Conservation (phyloP, 805 yeast genomes). For the Sungouiella blattae region DNA sequence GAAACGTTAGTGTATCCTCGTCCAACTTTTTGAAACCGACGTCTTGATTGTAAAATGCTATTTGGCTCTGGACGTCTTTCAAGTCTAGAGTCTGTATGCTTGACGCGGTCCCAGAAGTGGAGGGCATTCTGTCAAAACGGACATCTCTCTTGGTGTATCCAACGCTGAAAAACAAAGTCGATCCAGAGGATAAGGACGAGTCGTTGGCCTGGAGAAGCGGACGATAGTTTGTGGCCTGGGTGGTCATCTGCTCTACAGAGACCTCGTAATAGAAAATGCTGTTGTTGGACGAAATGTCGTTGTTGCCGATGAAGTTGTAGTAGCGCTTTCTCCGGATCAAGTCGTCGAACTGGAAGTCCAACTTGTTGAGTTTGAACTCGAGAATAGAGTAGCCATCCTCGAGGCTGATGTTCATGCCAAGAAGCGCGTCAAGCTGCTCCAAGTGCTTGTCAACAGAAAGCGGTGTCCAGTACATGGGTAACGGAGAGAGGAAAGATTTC, state of each 20-base stretch:
- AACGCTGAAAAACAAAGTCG: slow-evolving; percentile 28
- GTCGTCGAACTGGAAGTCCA: background rate
- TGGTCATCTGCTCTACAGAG: slow-evolving; percentile 31
- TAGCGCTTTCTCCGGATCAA: slow-evolving; percentile 15
- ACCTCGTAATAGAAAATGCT: slow-evolving; percentile 43
- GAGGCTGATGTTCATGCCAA: slow-evolving; percentile 23
- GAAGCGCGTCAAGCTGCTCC: slow-evolving; percentile 18
- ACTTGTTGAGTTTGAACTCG: slow-evolving; percentile 15
- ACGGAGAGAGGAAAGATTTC: slow-evolving; percentile 24
- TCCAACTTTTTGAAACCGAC: slow-evolving; percentile 7
- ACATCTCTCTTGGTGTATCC: slow-evolving; percentile 33
- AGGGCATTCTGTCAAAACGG: slow-evolving; percentile 17
- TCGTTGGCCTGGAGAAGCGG: slow-evolving; percentile 35
- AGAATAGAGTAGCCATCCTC: slow-evolving; percentile 30
- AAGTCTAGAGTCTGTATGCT: slow-evolving; percentile 24
- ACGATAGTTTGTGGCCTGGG: slow-evolving; percentile 27
- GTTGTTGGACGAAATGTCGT: slow-evolving; percentile 26
- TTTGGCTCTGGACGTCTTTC: slow-evolving; percentile 25
- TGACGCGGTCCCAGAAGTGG: slow-evolving; percentile 5
- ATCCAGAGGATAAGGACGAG: slow-evolving; percentile 28
- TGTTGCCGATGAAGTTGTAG: slow-evolving; percentile 38
- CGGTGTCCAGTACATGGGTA: slow-evolving; percentile 41
- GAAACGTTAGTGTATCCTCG: slow-evolving; percentile 21
- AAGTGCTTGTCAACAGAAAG: slow-evolving; percentile 25
- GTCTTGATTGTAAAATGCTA: slow-evolving; percentile 17